Evolutionary conservation across 257 asterid genomes (phyloP).

Genomic region (Salvia rosmarinus): DNA sequence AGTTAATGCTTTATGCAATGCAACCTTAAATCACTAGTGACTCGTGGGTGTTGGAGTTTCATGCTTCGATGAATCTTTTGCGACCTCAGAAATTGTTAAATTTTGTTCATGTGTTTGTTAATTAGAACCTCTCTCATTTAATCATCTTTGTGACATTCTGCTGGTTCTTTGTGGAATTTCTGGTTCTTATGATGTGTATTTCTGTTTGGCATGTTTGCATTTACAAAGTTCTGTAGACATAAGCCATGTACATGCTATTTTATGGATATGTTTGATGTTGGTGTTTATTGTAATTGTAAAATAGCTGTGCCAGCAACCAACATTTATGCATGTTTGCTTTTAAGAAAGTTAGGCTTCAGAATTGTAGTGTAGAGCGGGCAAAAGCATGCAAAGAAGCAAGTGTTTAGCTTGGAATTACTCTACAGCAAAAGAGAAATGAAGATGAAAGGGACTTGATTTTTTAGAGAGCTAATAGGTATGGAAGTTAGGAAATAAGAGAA

Average conservation of each 20-base stretch:
- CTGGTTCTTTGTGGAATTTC: not conserved
- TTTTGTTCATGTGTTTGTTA: not conserved
- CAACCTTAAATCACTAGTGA: not conserved
- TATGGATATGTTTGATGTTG: not conserved
- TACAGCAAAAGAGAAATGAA: constrained; percentile 11
- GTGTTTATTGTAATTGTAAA: constrained; percentile 1
- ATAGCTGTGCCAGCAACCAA: not conserved
- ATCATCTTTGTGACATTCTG: not conserved
- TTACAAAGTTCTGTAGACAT: constrained; percentile 7
- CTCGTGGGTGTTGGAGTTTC: constrained; percentile 18
- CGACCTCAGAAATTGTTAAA: not conserved
- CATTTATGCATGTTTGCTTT: constrained; percentile 6
- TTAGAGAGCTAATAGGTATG: constrained; percentile 11
- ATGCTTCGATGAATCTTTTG: not conserved
- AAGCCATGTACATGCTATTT: not conserved
- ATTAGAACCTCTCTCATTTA: not conserved
- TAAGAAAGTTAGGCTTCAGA: constrained; percentile 19
- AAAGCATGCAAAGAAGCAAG: constrained; percentile 19
- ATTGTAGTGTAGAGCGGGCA: not conserved
- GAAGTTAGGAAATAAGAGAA: constrained; percentile 9
- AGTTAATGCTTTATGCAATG: not conserved
- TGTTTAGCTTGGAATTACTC: not conserved
- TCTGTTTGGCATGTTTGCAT: not conserved
- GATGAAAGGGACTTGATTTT: not conserved
- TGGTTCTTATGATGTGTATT: not conserved